phyloP scores from a whole-genome alignment of 768 basidiomycete species.

The Holtermannia corniformis region DNA sequence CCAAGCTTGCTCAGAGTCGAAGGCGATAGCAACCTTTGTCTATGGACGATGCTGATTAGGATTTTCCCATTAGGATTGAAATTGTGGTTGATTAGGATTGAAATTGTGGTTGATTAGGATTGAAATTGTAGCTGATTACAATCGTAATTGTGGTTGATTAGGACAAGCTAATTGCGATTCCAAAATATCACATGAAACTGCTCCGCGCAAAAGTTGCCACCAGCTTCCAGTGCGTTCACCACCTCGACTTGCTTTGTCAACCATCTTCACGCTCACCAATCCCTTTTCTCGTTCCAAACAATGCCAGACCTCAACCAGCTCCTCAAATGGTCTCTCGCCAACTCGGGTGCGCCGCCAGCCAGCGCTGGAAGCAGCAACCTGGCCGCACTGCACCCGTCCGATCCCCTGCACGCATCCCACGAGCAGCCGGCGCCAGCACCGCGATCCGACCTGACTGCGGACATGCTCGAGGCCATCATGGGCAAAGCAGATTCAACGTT shows the following conservation, averaged over 20 bases:
- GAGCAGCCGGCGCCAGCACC: constrained; percentile 5
- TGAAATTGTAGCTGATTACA: not conserved
- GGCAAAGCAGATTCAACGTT: constrained; percentile 39
- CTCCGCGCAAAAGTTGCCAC: not conserved
- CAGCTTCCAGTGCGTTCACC: not conserved
- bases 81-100: not conserved
- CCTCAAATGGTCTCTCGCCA: constrained; percentile 33
- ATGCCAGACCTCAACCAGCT: constrained; percentile 37
- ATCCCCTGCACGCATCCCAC: constrained; percentile 14
- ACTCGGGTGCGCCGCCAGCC: constrained; percentile 10
- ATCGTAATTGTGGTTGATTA: not conserved
- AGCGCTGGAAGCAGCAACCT: constrained; percentile 14
- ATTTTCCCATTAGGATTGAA: too few relatives aligned
- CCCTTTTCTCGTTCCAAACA: too few relatives aligned
- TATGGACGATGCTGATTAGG: too few relatives aligned
- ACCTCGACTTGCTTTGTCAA: too few relatives aligned
- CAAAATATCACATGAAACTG: not conserved
- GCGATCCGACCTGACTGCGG: constrained; percentile 27
- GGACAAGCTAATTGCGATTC: not conserved
- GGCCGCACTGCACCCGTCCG: constrained; percentile 25
- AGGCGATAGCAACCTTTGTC: too few relatives aligned
- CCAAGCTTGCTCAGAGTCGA: too few relatives aligned
- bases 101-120: not conserved
- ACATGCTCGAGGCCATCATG: constrained; percentile 41
- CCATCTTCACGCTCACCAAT: not conserved